These are phyloP conservation scores for Penicillium expansum DNA, from an alignment of 2,329 filamentous ascomycete species.

Conservation along the genomic window DNA sequence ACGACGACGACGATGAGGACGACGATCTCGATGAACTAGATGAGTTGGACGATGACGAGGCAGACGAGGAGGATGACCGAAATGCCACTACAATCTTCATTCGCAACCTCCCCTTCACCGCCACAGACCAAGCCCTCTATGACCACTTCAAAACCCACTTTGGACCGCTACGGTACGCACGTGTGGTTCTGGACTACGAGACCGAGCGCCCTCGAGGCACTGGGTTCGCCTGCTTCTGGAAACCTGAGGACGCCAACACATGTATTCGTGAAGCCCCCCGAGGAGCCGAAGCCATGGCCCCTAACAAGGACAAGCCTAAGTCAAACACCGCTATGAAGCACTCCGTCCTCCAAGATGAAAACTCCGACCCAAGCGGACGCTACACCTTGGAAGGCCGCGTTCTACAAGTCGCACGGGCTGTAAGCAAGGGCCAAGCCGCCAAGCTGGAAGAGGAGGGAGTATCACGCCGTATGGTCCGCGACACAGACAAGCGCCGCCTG, in stretches of 20 bases:
- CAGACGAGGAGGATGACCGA: conserved; percentile 48
- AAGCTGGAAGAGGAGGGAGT: conserved; percentile 69
- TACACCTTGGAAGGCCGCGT: conserved; percentile 92
- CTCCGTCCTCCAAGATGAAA: conserved; percentile 85
- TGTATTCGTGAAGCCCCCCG: conserved; percentile 76
- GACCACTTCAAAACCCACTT: conserved; percentile 78
- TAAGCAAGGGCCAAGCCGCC: conserved; percentile 76
- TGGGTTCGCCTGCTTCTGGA: conserved; percentile 91
- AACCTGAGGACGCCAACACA: conserved; percentile 67
- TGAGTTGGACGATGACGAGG: conserved; percentile 43
- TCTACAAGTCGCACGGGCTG: conserved; percentile 78
- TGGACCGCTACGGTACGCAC: conserved; percentile 82
- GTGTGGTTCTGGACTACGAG: conserved; percentile 81
- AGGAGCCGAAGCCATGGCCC: conserved; percentile 41
- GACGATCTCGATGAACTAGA: conserved; percentile 46
- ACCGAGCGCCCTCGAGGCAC: conserved; percentile 88
- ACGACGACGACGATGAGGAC: conserved; percentile 42
- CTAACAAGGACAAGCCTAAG: conserved; percentile 38
- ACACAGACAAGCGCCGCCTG: conserved; percentile 85
- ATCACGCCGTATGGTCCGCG: conserved; percentile 61
- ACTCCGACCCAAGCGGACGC: conserved; percentile 72
- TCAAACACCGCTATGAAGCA: conserved; percentile 58
- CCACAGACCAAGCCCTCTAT: conserved; percentile 76
- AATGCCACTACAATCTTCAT: conserved; percentile 83
- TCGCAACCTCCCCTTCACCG: conserved; percentile 88